Evolutionary conservation across 1,284 basidiomycete species (phyloP).

Genomic region (Melampsora americana): DNA sequence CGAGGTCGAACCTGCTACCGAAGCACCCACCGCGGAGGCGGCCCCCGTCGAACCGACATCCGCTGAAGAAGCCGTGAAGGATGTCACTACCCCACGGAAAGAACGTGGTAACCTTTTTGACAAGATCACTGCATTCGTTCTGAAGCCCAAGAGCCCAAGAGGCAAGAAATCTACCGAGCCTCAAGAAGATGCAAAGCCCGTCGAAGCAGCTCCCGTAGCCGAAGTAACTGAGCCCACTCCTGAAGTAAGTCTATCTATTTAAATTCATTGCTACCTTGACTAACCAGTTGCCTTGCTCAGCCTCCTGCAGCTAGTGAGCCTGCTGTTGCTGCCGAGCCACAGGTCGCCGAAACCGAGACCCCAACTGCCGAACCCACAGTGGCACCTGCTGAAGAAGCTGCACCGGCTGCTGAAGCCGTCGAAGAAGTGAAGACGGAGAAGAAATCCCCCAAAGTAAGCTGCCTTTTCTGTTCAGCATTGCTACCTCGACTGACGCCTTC

Average conservation of each 20-base stretch:
- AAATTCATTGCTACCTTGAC: background rate
- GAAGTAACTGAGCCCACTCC: background rate
- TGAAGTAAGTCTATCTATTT: slow-evolving; percentile 14
- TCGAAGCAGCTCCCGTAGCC: background rate
- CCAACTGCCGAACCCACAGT: background rate
- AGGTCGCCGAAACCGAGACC: background rate
- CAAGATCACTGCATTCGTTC: slow-evolving; percentile 37
- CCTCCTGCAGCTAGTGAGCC: background rate
- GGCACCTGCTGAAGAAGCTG: background rate
- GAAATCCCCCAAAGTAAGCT: slow-evolving; percentile 34
- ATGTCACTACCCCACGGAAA: slow-evolving; percentile 23
- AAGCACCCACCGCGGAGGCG: background rate
- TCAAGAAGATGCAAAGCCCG: background rate
- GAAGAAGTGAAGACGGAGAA: slow-evolving; percentile 37
- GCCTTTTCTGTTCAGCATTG: background rate
- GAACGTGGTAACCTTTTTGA: slow-evolving; percentile 43
- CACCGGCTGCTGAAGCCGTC: slow-evolving; percentile 1
- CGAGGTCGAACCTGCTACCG: background rate
- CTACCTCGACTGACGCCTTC: background rate
- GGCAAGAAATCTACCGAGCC: slow-evolving; percentile 31
- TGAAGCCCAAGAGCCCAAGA: slow-evolving; percentile 42
- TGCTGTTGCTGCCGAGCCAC: background rate
- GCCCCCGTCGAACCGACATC: background rate
- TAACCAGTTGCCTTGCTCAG: background rate
- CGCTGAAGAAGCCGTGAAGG: slow-evolving; percentile 8